These are phyloP conservation scores for Solanum raphanifolium DNA, from an alignment of 257 asterid species.

Conservation along the genomic window DNA sequence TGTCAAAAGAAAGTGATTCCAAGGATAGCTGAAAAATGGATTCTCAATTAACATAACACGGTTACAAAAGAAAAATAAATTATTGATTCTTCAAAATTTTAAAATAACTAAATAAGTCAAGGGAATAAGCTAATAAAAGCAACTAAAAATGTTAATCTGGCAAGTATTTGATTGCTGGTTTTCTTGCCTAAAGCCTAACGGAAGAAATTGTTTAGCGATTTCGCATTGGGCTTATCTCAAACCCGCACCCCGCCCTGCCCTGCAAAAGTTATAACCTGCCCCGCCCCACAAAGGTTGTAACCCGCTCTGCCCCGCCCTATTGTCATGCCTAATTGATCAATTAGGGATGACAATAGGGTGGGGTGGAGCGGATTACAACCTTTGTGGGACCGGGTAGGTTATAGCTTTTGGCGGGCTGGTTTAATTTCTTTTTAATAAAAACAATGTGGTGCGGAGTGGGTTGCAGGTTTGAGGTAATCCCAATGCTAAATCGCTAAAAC, in stretches of 20 bases:
- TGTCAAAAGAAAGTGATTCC: neutral
- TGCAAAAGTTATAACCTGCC: neutral
- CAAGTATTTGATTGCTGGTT: neutral
- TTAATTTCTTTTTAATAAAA: neutral
- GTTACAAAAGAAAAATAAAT: neutral
- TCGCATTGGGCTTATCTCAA: neutral
- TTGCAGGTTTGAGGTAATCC: neutral
- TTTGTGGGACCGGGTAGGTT: neutral
- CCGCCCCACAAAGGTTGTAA: neutral
- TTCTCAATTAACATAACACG: neutral
- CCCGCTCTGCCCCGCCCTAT: rapidly evolving
- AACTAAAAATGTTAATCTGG: neutral
- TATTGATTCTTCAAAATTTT: neutral
- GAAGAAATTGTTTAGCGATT: neutral
- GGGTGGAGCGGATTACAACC: neutral
- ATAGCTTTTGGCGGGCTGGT: neutral
- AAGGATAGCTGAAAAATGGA: neutral
- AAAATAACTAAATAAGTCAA: neutral
- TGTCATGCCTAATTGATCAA: neutral
- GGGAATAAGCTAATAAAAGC: neutral
- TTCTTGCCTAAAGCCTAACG: neutral
- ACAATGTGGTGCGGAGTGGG: rapidly evolving
- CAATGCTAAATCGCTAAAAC: neutral
- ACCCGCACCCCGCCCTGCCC: neutral
- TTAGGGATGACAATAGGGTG: neutral